Evolutionary conservation across 1,139 yeast genomes (phyloP).

Genomic region (Taiozyma sp.): DNA sequence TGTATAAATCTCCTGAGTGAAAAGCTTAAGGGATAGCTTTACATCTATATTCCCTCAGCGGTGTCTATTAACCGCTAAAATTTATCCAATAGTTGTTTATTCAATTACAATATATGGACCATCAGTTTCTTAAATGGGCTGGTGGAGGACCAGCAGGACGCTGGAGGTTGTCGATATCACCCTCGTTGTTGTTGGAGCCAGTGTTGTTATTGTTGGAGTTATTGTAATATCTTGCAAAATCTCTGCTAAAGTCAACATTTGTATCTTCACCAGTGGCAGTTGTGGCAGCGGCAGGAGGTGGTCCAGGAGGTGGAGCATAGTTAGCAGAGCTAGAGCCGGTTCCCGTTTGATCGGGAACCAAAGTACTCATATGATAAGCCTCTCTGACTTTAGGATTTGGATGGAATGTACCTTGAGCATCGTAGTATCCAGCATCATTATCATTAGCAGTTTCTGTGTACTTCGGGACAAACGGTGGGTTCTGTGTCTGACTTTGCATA

Average conservation of each 20-base stretch:
- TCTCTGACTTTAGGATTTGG: slow-evolving; percentile 20
- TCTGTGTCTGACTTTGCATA: slow-evolving; percentile 45
- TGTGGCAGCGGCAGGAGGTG: slow-evolving; percentile 9
- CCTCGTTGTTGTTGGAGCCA: not conserved
- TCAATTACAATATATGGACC: too few relatives aligned
- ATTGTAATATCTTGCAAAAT: slow-evolving; percentile 20
- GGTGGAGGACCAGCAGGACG: slow-evolving; percentile 21
- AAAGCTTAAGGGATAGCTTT: not conserved
- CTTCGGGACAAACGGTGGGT: slow-evolving; percentile 50
- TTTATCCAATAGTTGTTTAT: too few relatives aligned
- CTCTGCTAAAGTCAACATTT: slow-evolving; percentile 14
- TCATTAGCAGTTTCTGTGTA: slow-evolving; percentile 62
- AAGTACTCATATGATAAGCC: slow-evolving; percentile 12
- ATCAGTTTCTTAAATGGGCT: slow-evolving; percentile 11
- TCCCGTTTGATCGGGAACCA: slow-evolving; percentile 23
- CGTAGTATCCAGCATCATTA: slow-evolving; percentile 78
- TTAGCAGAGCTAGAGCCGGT: not conserved
- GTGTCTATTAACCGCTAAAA: too few relatives aligned
- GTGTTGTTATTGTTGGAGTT: not conserved
- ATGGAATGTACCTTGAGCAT: slow-evolving; percentile 54
- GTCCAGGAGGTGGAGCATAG: slow-evolving; percentile 4
- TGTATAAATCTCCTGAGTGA: not conserved
- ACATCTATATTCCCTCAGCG: too few relatives aligned
- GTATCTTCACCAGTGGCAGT: slow-evolving; percentile 8
- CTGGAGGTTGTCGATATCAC: not conserved